Percentiles rank a stretch among this genome's conserved stretches.
Conservation (phyloP, 164 flowering plant species). For the Protea cynaroides region DNA sequence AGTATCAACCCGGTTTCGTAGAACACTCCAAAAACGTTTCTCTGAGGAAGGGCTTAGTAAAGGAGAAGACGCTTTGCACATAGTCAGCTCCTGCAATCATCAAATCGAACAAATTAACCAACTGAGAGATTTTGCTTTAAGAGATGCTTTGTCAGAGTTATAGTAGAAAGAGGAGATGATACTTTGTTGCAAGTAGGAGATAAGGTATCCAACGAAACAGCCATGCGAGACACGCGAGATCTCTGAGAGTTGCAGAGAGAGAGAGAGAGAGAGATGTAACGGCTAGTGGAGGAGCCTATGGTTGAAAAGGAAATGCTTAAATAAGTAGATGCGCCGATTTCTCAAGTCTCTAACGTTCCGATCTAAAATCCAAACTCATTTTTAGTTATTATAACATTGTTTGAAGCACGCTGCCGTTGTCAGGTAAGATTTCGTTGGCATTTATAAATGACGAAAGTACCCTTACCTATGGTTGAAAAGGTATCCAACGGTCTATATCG, state of each 20-base stretch:
- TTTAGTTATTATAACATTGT: too few species aligned
- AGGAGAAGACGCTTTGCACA: constrained; percentile 40
- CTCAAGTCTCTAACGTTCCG: constrained; percentile 12
- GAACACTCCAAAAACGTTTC: constrained; percentile 63
- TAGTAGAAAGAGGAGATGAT: constrained; percentile 5
- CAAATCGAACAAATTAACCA: constrained; percentile 1
- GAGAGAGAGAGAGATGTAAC: constrained; percentile 34
- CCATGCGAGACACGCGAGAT: constrained; percentile 37
- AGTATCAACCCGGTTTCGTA: constrained; percentile 50
- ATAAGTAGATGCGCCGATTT: constrained; percentile 6
- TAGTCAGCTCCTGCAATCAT: constrained; percentile 25
- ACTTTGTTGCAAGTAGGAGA: constrained; percentile 44
- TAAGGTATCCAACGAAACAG: constrained; percentile 43
- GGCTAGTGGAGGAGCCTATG: constrained; percentile 39
- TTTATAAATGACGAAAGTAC: not conserved
- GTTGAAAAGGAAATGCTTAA: not conserved
- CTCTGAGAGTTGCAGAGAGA: constrained; percentile 4
- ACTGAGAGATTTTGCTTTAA: not conserved
- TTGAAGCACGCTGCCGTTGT: too few species aligned
- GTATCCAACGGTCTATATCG: too few species aligned
- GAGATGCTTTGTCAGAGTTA: not conserved
- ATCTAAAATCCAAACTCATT: not conserved
- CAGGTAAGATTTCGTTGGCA: not conserved
- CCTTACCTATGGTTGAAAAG: too few species aligned
- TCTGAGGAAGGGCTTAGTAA: constrained; percentile 58